Evolutionary conservation across 495 filamentous ascomycete genomes (phyloP), one percentile per base, ranked within the genome.

Genomic region (Xylaria nigripes): DNA sequence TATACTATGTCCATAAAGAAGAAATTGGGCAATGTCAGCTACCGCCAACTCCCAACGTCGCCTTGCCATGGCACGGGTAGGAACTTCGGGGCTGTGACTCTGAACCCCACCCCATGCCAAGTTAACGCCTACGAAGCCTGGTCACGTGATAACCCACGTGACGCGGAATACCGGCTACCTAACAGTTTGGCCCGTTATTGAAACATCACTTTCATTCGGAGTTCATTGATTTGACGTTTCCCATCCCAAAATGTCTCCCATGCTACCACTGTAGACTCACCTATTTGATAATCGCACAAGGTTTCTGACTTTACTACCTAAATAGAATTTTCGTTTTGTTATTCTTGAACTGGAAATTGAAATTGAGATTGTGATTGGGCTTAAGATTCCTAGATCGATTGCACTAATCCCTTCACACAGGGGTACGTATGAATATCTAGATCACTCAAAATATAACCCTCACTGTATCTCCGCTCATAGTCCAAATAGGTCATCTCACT

Each of bases 161-260:
- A n/a, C n/a, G n/a, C n/a, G n/a, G n/a, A n/a, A n/a, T n/a, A n/a
- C n/a, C n/a, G n/a, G n/a, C n/a, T n/a, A n/a, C n/a, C n/a, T n/a
- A n/a, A n/a, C n/a, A n/a, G n/a, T n/a, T n/a, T n/a, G n/a, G n/a
- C n/a, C n/a, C n/a, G n/a, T n/a, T n/a, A n/a, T n/a, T n/a, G n/a
- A n/a, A n/a, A n/a, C n/a, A n/a, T n/a, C n/a, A n/a, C n/a, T 36
- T 12, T 36, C 32, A 36, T 36, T 30, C 27, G 10, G 27, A 36
- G 13, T 19, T 45, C 51, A 47, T 30, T 43, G 51, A 43, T 36
- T 19, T 54, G 51, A 54, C 51, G n/a, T n/a, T n/a, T 36, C 32
- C 15, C 10, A 36, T 36, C 32, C 2, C 13, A 5, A 36, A 5
- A 36, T 36, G 8, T 12, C 10, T 12, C n/a, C n/a, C n/a, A n/a